Conservation (phyloP, 768 basidiomycete genomes). For the Tulasnella sp. region DNA sequence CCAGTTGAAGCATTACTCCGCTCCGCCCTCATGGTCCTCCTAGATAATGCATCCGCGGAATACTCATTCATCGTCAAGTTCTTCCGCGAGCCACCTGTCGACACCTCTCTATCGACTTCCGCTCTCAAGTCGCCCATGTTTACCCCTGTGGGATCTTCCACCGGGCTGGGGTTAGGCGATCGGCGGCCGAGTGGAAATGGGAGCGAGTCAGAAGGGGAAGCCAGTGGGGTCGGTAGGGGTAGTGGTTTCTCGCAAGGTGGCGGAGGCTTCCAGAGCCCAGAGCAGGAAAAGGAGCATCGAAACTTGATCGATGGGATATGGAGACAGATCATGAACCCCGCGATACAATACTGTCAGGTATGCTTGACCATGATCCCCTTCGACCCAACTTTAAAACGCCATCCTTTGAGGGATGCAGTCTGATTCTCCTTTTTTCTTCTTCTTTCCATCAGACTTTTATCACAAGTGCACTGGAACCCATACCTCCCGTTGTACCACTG, state of each 20-base stretch:
- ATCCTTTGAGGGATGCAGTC: too few species aligned
- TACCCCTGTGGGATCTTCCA: neutral
- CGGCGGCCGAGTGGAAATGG: slow-evolving; percentile 26
- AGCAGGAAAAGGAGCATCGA: slow-evolving; percentile 35
- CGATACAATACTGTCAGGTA: slow-evolving; percentile 75
- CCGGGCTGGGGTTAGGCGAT: slow-evolving; percentile 35
- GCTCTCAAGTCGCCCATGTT: neutral
- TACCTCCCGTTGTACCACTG: slow-evolving; percentile 64
- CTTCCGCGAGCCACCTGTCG: slow-evolving; percentile 43
- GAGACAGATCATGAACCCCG: slow-evolving; percentile 91
- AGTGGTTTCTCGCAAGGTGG: too few species aligned
- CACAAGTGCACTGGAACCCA: slow-evolving; percentile 54
- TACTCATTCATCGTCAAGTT: slow-evolving; percentile 80
- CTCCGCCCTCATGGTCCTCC: slow-evolving; percentile 76
- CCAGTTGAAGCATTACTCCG: slow-evolving; percentile 75
- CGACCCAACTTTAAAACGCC: neutral
- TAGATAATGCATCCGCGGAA: slow-evolving; percentile 92
- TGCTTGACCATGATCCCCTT: slow-evolving; percentile 21
- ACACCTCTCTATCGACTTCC: neutral
- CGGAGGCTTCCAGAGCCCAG: neutral
- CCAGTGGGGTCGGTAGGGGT: too few species aligned
- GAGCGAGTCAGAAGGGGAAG: neutral
- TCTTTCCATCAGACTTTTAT: slow-evolving; percentile 11
- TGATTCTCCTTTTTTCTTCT: too few species aligned
- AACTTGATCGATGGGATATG: slow-evolving; percentile 55